Base-by-base conservation (phyloP, 768 basidiomycete genomes). In the Naganishia randhawae region DNA sequence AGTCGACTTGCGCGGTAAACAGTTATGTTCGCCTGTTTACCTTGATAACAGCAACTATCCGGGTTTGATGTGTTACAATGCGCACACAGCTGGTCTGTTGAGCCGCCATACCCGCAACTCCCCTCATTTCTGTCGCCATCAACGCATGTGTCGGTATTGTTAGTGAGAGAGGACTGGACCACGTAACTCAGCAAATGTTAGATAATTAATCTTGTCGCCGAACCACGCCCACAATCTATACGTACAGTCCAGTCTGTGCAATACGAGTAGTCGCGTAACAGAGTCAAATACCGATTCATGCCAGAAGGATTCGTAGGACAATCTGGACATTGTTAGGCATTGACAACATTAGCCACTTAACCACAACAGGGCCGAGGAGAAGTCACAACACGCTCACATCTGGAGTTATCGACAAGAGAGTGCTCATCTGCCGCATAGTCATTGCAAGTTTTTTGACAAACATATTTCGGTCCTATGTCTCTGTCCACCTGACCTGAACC, bases 381-480 rank as follows among this genome's bases (percentile, higher is more conserved):
- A n/a, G 53, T 54, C 31, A 6, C 16, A 65, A 48, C n/a, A 33
- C 35, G 55, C 65, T 22, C n/a, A 68, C 67, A 67, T 7, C 45
- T 14, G 8, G 19, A 11, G 27, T 67, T 63, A 48, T 72, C 71
- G 65, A 75, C 73, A 35, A 80, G 51, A 1, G 53, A 9, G 6
- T 51, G 50, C 39, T 78, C 77, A 31, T 73, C 71, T 0, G 75
- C 69, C 0, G 79, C 73, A 68, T 75, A 76, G 53, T 78, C 71
- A 19, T 77, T 70, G 62, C 79, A 80, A 11, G 77, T 77, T 14
- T 67, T 16, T 48, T 77, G 77, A 32, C 79, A 80, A 27, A 80
- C 72, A 75, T 78, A 78, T 71, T 77, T 80, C 29, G 70, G 75
- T 16, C 69, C 55, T 0, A 37, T 53, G 10, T 50, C 61, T 16